Conservation (phyloP, 441 rosid species). For the Populus trichocarpa region DNA sequence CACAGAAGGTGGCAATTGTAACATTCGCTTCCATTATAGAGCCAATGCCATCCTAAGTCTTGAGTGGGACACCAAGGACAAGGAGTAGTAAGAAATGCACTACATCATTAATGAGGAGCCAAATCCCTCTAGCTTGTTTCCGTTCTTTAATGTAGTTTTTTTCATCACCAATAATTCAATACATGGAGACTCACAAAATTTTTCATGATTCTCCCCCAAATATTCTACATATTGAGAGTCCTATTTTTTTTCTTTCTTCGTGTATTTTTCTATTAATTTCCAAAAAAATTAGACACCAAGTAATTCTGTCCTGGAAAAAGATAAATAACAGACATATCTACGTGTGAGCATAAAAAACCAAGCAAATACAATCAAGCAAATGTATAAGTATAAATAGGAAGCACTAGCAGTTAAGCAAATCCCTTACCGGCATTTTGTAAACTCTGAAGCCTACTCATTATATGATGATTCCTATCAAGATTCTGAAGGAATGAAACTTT, state of each 20-base stretch:
- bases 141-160: neutral
- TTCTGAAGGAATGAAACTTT: conserved; percentile 49
- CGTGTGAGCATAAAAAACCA: neutral
- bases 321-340: neutral
- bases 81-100: neutral
- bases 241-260: neutral
- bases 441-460: conserved; percentile 57
- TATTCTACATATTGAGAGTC: neutral
- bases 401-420: neutral
- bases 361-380: neutral
- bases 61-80: neutral
- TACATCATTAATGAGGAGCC: neutral
- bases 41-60: conserved; percentile 2
- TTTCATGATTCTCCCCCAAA: neutral
- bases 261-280: neutral
- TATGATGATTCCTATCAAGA: conserved; percentile 55
- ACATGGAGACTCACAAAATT: too few species aligned
- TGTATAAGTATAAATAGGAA: neutral
- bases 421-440: conserved; percentile 67
- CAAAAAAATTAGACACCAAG: neutral
- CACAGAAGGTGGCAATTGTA: neutral
- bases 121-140: neutral
- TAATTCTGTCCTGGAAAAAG: neutral
- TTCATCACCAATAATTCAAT: neutral
- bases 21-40: neutral